These are phyloP conservation scores for Metschnikowia vanudenii DNA, from an alignment of 805 yeast genomes.

Conservation along the genomic window DNA sequence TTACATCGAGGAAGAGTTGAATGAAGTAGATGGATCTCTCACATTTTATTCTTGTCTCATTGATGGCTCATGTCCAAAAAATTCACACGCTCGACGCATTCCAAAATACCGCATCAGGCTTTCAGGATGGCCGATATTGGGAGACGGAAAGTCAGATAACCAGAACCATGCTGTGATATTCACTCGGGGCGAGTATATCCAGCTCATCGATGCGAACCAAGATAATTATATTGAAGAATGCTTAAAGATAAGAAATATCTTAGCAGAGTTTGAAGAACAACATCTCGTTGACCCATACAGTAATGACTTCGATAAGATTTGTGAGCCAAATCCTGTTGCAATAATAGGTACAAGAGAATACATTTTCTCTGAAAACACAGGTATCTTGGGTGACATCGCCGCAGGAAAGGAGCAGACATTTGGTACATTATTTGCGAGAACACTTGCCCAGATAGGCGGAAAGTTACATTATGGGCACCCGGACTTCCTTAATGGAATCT, in stretches of 20 bases:
- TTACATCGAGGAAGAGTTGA: constrained; percentile 87
- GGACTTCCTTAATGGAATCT: constrained; percentile 72
- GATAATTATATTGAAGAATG: constrained; percentile 86
- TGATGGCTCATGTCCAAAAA: constrained; percentile 70
- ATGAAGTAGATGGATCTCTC: constrained; percentile 60
- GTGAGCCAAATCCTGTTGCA: constrained; percentile 50
- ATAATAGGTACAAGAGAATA: constrained; percentile 87
- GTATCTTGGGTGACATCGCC: constrained; percentile 84
- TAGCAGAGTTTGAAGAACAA: constrained; percentile 81
- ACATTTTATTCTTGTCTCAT: constrained; percentile 73
- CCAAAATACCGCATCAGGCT: constrained; percentile 74
- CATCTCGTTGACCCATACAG: constrained; percentile 17
- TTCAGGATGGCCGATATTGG: constrained; percentile 82
- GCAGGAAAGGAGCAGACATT: constrained; percentile 90
- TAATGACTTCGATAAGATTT: constrained; percentile 8
- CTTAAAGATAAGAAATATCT: constrained; percentile 74
- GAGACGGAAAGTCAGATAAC: constrained; percentile 88
- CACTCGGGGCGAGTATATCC: constrained; percentile 82
- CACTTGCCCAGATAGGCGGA: constrained; percentile 81
- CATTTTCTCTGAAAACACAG: constrained; percentile 82
- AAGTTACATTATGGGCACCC: constrained; percentile 89
- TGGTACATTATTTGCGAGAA: constrained; percentile 82
- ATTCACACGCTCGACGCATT: constrained; percentile 56
- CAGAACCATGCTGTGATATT: constrained; percentile 80
- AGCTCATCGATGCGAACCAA: constrained; percentile 83